These are phyloP conservation scores for Teratosphaeriaceae sp. DNA, from an alignment of 2,329 filamentous ascomycete species.

Conservation along the genomic window DNA sequence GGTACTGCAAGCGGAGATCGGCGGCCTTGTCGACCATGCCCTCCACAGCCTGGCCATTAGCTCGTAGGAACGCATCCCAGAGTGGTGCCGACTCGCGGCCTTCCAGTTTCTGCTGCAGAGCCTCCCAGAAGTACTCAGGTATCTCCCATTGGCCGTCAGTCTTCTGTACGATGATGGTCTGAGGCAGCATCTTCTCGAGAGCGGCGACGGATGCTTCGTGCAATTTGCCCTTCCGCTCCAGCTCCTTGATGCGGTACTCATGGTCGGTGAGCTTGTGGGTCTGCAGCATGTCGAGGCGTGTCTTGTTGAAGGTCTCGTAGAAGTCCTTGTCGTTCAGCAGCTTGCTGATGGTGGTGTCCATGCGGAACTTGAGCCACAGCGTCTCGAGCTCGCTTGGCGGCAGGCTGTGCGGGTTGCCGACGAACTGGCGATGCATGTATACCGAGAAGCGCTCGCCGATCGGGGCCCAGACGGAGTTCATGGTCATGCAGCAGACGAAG, in stretches of 20 bases:
- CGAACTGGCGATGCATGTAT: background rate
- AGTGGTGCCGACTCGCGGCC: conserved; percentile 38
- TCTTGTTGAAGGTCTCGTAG: conserved; percentile 1
- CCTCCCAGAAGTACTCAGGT: conserved; percentile 58
- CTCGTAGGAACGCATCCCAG: conserved; percentile 23
- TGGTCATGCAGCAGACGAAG: background rate
- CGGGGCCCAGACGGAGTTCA: background rate
- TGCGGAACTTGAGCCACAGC: conserved; percentile 5
- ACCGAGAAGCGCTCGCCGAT: background rate
- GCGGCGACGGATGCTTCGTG: conserved; percentile 6
- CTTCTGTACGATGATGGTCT: conserved; percentile 48
- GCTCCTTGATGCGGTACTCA: background rate
- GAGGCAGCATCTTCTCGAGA: conserved; percentile 49
- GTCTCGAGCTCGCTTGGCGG: conserved; percentile 4
- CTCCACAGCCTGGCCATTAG: conserved; percentile 34
- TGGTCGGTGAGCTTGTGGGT: background rate
- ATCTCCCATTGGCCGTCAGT: conserved; percentile 49
- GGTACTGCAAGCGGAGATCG: conserved; percentile 28
- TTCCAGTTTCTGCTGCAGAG: conserved; percentile 50
- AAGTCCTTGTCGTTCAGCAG: background rate
- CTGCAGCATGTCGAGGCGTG: background rate
- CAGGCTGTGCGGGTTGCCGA: background rate
- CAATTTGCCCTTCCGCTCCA: conserved; percentile 6
- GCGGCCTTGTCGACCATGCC: conserved; percentile 29
- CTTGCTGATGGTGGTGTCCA: background rate